Conservation (phyloP, 805 yeast species). For the Pichia rugopelliculosa region DNA sequence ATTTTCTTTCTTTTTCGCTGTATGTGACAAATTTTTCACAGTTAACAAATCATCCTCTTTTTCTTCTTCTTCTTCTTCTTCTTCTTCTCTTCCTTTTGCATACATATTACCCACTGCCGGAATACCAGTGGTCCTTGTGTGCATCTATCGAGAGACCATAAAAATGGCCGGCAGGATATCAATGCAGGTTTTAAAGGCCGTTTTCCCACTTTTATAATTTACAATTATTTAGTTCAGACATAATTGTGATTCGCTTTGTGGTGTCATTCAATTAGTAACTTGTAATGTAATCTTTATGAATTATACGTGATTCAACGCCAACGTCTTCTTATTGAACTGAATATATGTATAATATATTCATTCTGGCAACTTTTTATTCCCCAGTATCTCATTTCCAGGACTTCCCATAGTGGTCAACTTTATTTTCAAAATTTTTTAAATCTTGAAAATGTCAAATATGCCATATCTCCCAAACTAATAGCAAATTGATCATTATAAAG, state of each 20-base stretch:
- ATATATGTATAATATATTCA: no score
- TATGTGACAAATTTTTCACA: background rate
- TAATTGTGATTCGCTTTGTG: slow-evolving; percentile 28
- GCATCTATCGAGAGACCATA: slow-evolving; percentile 29
- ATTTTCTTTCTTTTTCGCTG: background rate
- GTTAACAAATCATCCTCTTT: background rate
- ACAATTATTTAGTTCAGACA: slow-evolving; percentile 6
- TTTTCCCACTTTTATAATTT: slow-evolving; percentile 19
- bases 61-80: slow-evolving; percentile 1
- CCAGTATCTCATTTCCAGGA: no score
- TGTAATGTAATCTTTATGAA: background rate
- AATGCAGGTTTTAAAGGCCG: slow-evolving; percentile 1
- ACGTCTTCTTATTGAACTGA: no score
- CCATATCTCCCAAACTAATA: no score
- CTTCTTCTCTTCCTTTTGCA: slow-evolving; percentile 12
- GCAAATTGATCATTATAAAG: no score
- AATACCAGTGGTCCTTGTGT: slow-evolving; percentile 33
- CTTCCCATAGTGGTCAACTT: no score
- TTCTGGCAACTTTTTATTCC: no score
- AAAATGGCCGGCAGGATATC: slow-evolving; percentile 36
- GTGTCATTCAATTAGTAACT: slow-evolving; percentile 14
- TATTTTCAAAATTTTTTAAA: no score
- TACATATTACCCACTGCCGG: slow-evolving; percentile 32
- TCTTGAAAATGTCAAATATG: no score
- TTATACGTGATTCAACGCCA: no score